Conservation (phyloP, 768 basidiomycete species). For the Asterophora parasitica region DNA sequence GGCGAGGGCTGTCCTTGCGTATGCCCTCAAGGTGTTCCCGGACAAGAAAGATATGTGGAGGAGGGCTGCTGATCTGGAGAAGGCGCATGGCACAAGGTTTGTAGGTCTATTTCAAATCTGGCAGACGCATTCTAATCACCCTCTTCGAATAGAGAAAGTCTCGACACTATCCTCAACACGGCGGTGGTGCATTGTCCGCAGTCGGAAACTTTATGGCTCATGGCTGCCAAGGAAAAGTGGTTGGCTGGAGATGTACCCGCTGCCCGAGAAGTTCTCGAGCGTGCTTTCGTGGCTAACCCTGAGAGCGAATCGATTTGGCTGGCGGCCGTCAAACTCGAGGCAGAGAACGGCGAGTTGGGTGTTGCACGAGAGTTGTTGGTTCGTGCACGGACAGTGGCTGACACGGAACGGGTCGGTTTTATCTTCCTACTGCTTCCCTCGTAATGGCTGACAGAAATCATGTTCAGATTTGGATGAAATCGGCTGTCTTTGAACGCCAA, state of each 20-base stretch:
- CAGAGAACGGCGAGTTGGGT: slow-evolving; percentile 87
- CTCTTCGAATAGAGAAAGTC: slow-evolving; percentile 52
- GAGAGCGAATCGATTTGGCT: slow-evolving; percentile 98
- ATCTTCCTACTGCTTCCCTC: neutral
- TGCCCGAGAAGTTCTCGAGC: slow-evolving; percentile 85
- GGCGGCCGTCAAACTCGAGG: slow-evolving; percentile 94
- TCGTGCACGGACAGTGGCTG: slow-evolving; percentile 85
- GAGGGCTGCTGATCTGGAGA: slow-evolving; percentile 89
- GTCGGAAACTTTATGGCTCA: slow-evolving; percentile 95
- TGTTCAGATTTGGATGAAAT: slow-evolving; percentile 97
- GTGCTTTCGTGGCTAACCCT: slow-evolving; percentile 90
- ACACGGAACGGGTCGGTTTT: slow-evolving; percentile 76
- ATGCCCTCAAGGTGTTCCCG: slow-evolving; percentile 88
- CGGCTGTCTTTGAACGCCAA: slow-evolving; percentile 90
- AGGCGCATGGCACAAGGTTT: slow-evolving; percentile 79
- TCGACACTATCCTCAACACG: slow-evolving; percentile 74
- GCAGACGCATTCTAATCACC: neutral
- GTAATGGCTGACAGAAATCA: slow-evolving; percentile 7
- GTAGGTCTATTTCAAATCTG: slow-evolving; percentile 4
- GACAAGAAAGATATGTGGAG: slow-evolving; percentile 85
- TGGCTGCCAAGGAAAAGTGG: slow-evolving; percentile 99
- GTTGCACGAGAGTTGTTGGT: slow-evolving; percentile 84
- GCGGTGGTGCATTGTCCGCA: slow-evolving; percentile 92
- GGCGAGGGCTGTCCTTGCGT: slow-evolving; percentile 84
- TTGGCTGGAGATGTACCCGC: slow-evolving; percentile 79